Evolutionary conservation across 164 flowering plant genomes (phyloP), one percentile per base, ranked within the genome.

Genomic region (Macadamia tetraphylla): DNA sequence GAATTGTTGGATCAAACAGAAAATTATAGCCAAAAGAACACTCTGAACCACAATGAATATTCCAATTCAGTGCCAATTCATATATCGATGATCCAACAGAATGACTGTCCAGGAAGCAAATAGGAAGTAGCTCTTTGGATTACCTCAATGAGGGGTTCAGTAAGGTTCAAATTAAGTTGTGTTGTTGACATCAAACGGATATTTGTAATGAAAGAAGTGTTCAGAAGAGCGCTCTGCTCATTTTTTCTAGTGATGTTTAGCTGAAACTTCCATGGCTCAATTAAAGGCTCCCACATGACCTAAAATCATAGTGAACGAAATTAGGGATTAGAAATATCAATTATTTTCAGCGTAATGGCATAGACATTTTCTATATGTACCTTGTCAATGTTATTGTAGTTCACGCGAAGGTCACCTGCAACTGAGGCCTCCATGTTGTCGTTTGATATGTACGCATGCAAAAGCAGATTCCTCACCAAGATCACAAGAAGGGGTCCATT

Each of bases 201-300:
- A 70, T 91, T 85, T 53, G 92, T 88, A 52, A 74, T 65, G 29
- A 79, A 46, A 51, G 77, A 74, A 56, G 78, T 79, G 71, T 79
- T 84, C 46, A 80, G 67, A 11, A 83, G 80, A 58, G 80, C 77
- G 75, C 75, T 80, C 58, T 62, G 73, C 63, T 77, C 89, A 68
- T 62, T 62, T 57, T 74, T 82, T 73, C 86, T 73, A 5, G 51
- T 67, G 65, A 94, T 23, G 51, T 58, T 75, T 29, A 91, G 57
- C 73, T 87, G 79, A 76, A 91, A 88, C 63, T 75, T 72, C 92
- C 96, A 88, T n/a, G 96, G 94, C 78, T 94, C 98, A 18, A 94
- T 49, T 75, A 94, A 88, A 60, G 98, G 96, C 83, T 94, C 98
- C 98, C 98, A 94, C 68, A 80, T 76, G 63, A 88, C 96, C 98